A percentile compares a stretch with the other conserved stretches of the same genome.
Conservation (phyloP, 805 yeast species). For the Saccharomycopsis sp. region DNA sequence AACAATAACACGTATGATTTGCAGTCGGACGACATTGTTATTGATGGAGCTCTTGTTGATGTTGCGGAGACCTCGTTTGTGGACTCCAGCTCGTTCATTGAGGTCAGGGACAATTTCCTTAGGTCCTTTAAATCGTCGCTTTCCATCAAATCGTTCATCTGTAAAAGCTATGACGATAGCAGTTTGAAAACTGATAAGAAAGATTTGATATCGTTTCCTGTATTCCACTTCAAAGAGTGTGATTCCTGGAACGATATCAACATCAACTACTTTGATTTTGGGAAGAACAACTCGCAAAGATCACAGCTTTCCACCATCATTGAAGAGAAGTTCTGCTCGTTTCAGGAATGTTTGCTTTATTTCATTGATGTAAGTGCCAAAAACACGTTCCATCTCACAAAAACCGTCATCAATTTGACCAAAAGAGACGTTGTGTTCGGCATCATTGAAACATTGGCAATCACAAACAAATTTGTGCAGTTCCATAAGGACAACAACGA, state of each 20-base stretch:
- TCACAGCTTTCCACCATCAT: neutral
- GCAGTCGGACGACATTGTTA: neutral
- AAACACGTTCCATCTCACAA: neutral
- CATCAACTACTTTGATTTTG: neutral
- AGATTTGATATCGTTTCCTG: constrained; percentile 7
- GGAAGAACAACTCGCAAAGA: neutral
- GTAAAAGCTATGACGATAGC: constrained; percentile 9
- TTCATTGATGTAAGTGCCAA: neutral
- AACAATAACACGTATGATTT: neutral
- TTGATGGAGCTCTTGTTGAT: constrained; percentile 1
- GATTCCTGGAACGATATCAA: neutral
- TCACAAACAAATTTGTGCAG: neutral
- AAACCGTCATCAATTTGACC: constrained; percentile 10
- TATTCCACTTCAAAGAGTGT: constrained; percentile 11
- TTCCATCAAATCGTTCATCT: neutral
- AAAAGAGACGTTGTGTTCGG: constrained; percentile 14
- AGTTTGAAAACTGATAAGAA: neutral
- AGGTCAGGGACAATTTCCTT: neutral
- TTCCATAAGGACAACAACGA: neutral
- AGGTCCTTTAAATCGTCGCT: neutral
- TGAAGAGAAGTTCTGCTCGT: constrained; percentile 1
- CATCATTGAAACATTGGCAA: neutral
- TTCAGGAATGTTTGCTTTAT: neutral
- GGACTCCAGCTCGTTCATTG: neutral
- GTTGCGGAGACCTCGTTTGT: constrained; percentile 6